Evolutionary conservation across 2,329 filamentous ascomycete species (phyloP).

Genomic region (Alternaria gaisen): DNA sequence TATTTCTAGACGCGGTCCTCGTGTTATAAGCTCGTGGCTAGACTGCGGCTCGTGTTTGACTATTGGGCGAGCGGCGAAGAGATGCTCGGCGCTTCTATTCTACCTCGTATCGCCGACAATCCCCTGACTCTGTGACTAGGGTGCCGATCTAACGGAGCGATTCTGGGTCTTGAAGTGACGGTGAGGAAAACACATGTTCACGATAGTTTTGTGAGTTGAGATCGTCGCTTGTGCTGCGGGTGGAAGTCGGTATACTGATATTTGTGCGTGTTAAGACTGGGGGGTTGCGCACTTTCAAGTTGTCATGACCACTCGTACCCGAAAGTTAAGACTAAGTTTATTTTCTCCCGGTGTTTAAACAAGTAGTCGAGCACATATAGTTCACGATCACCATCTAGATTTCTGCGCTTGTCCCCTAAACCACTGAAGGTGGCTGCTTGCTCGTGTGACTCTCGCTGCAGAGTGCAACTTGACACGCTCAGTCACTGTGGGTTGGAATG

Average conservation of each 20-base stretch:
- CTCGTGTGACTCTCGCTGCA: not conserved
- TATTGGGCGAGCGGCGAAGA: not conserved
- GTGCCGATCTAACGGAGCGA: not conserved
- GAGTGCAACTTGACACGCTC: not conserved
- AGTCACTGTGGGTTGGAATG: not conserved
- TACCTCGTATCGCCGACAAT: not conserved
- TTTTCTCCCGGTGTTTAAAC: not conserved
- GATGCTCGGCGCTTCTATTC: not conserved
- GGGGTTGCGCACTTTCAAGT: not conserved
- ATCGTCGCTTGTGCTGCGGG: not conserved
- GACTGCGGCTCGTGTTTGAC: not conserved
- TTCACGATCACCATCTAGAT: not conserved
- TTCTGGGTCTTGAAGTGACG: not conserved
- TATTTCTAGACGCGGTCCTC: not conserved
- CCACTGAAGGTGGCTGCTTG: not conserved
- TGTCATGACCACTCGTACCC: not conserved
- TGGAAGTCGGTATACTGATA: not conserved
- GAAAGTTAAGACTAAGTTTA: not conserved
- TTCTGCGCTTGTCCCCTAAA: not conserved
- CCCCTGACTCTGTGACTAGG: conserved; percentile 1
- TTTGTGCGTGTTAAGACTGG: not conserved
- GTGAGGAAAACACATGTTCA: conserved; percentile 4
- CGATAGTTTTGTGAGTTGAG: not conserved
- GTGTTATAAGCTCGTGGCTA: conserved; percentile 3
- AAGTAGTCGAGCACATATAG: not conserved